These are phyloP conservation scores for Hemileccinum impolitum DNA, from an alignment of 768 basidiomycete species.

Conservation along the genomic window DNA sequence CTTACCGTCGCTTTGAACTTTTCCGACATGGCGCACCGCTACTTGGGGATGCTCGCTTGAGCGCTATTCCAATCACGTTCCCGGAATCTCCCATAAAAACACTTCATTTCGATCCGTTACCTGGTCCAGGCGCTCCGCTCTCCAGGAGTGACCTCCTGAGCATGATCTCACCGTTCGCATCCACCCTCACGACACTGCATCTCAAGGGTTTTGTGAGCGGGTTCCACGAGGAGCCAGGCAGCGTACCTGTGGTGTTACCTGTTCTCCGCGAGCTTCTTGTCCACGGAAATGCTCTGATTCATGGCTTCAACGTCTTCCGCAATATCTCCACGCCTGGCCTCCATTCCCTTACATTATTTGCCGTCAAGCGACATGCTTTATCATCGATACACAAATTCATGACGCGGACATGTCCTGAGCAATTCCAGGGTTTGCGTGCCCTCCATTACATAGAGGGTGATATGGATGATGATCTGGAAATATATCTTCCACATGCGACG, in stretches of 20 bases:
- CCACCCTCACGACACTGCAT: constrained; percentile 30
- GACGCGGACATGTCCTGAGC: constrained; percentile 33
- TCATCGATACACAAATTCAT: constrained; percentile 36
- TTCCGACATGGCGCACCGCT: constrained; percentile 32
- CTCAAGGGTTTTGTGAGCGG: constrained; percentile 33
- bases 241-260: constrained; percentile 30
- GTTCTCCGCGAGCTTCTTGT: constrained; percentile 28
- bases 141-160: constrained; percentile 26
- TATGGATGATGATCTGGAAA: constrained; percentile 35
- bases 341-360: constrained; percentile 23
- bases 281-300: constrained; percentile 30
- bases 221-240: constrained; percentile 31
- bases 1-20: constrained; percentile 28
- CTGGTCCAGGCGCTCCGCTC: constrained; percentile 28
- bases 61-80: constrained; percentile 31
- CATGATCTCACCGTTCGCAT: constrained; percentile 27
- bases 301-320: constrained; percentile 34
- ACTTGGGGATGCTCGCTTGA: constrained; percentile 31
- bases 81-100: constrained; percentile 26
- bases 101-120: constrained; percentile 34
- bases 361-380: constrained; percentile 26
- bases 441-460: constrained; percentile 35
- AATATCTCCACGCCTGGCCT: constrained; percentile 32
- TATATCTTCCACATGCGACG: constrained; percentile 31
- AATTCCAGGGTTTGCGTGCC: constrained; percentile 30